These are phyloP conservation scores for Serendipita sp. DNA, from an alignment of 768 basidiomycete genomes.

Conservation along the genomic window DNA sequence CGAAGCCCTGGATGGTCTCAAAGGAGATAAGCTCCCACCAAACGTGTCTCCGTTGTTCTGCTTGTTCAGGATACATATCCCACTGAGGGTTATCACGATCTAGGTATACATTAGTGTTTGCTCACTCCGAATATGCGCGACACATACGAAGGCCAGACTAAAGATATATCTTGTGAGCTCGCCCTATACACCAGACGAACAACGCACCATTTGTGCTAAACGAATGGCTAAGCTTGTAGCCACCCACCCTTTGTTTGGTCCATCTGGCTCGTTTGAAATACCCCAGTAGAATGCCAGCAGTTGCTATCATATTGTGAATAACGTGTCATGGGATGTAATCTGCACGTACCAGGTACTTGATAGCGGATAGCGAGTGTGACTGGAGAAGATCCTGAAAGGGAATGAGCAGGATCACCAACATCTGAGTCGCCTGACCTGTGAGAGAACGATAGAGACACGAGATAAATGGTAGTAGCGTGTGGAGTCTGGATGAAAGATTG, in stretches of 20 bases:
- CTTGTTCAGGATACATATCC: background rate
- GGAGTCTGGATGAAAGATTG: background rate
- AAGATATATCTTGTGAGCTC: too few relatives aligned
- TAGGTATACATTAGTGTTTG: background rate
- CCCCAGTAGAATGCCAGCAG: background rate
- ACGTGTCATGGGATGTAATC: background rate
- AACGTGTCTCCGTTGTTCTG: background rate
- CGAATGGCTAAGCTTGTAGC: slow-evolving; percentile 3
- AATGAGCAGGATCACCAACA: background rate
- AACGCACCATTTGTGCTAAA: background rate
- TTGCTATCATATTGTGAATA: background rate
- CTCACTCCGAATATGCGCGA: background rate
- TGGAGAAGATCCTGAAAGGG: background rate
- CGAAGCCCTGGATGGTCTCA: background rate
- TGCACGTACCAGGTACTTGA: background rate
- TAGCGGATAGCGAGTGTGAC: background rate
- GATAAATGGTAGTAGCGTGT: background rate
- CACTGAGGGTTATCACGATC: slow-evolving; percentile 2
- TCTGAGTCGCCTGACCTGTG: background rate
- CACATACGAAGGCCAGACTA: background rate
- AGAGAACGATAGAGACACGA: background rate
- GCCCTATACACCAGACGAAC: background rate
- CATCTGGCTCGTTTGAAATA: background rate
- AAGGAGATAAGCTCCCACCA: slow-evolving; percentile 3
- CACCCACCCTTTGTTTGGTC: background rate